A percentile compares a stretch with the other conserved stretches of the same genome.
These are phyloP conservation scores for Protomyces arabidopsidicola DNA, from an alignment of 1,139 yeast genomes.

Conservation along the genomic window DNA sequence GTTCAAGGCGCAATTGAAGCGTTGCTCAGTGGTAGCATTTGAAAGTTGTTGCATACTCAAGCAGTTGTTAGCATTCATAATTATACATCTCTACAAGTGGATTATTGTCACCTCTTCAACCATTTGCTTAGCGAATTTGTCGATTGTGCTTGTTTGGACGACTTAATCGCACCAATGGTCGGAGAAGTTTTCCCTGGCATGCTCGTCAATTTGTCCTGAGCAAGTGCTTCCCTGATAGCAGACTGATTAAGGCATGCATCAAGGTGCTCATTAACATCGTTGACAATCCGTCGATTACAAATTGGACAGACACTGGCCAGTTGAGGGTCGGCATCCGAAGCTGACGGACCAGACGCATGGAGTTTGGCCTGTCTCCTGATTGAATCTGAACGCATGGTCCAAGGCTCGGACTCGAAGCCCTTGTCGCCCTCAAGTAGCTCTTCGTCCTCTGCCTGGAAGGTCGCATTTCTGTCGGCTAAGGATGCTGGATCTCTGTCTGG, in stretches of 20 bases:
- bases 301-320: conserved; percentile 1
- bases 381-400: background rate
- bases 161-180: background rate
- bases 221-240: conserved; percentile 11
- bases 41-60: background rate
- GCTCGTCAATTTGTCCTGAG: background rate
- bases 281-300: conserved; percentile 6
- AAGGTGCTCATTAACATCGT: conserved; percentile 1
- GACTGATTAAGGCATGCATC: conserved; percentile 15
- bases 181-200: background rate
- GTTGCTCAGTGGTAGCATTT: conserved; percentile 53
- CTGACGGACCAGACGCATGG: background rate
- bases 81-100: no score
- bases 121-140: background rate
- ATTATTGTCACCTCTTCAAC: background rate
- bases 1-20: conserved; percentile 96
- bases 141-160: background rate
- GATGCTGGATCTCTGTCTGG: no score
- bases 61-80: background rate
- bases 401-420: background rate
- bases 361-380: conserved; percentile 12
- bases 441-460: conserved; percentile 15
- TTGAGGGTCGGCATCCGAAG: background rate
- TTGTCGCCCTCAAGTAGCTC: conserved; percentile 21
- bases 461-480: conserved; percentile 2